Percentiles rank a stretch among this genome's conserved stretches.
Conservation (phyloP, 306 rosid genomes). For the Corylus avellana region DNA sequence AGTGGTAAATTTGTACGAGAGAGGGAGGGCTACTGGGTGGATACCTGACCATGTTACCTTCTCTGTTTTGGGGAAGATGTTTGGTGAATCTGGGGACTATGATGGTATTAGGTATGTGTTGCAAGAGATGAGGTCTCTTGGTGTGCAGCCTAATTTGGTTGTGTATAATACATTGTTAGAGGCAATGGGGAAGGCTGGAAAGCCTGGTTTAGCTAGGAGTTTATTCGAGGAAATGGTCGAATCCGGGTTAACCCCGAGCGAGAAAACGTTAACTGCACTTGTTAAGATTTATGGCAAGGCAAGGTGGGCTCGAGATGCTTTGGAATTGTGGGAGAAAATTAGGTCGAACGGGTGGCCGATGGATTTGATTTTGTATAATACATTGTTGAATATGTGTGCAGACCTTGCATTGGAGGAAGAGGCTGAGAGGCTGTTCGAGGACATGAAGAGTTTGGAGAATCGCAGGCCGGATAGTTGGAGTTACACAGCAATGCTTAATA, state of each 20-base stretch:
- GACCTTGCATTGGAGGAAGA: constrained; percentile 86
- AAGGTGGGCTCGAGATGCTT: constrained; percentile 81
- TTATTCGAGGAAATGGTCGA: constrained; percentile 85
- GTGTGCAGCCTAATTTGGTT: constrained; percentile 77
- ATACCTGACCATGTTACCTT: constrained; percentile 76
- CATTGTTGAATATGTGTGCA: constrained; percentile 94
- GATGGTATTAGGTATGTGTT: constrained; percentile 88
- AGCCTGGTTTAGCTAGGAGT: constrained; percentile 85
- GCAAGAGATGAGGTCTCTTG: constrained; percentile 80
- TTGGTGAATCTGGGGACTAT: constrained; percentile 92
- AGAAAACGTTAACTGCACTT: constrained; percentile 78
- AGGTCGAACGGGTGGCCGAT: constrained; percentile 71
- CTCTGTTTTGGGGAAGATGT: constrained; percentile 88
- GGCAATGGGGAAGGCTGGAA: constrained; percentile 95
- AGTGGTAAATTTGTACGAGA: constrained; percentile 75
- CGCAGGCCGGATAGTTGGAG: constrained; percentile 79
- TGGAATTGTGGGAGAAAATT: constrained; percentile 83
- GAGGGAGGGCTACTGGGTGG: constrained; percentile 96
- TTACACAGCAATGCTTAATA: constrained; percentile 92
- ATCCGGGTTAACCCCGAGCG: constrained; percentile 69
- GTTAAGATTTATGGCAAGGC: constrained; percentile 95
- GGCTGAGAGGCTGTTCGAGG: constrained; percentile 76
- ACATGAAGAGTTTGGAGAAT: constrained; percentile 68
- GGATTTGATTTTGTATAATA: constrained; percentile 84
- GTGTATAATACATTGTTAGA: constrained; percentile 92